Evolutionary conservation across 1,139 yeast genomes (phyloP), one percentile per base, ranked within the genome.

Genomic region (Wickerhamomyces sp.): DNA sequence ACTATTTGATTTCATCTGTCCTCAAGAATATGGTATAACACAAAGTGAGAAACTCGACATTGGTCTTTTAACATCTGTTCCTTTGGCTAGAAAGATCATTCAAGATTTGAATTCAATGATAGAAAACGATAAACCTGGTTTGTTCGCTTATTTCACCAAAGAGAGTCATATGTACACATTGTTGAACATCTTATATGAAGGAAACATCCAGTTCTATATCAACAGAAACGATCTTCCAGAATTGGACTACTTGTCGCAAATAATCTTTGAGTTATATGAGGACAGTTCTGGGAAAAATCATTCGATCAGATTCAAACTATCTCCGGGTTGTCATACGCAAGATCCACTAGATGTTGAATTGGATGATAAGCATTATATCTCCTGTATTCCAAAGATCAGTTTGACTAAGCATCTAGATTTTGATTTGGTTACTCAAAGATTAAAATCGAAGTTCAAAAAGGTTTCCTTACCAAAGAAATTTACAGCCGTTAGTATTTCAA

Each of bases 321-420:
- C 97, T 2, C 98, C 99, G 0, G 99, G 99, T 33, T 94, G 99
- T 66, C 97, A 94, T 65, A 90, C 98, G 0, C 96, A 90, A 60
- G 96, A 93, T 65, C 99, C 99, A 15, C 73, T 94, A 52, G 99
- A 94, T 67, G 96, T 94, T 39, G 96, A 93, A 66, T 73, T 94
- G 41, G 99, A 94, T 66, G 94, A 90, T 43, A 93, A 90, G 64
- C 99, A 94, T 66, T 93, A 94, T 67, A 93, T 94, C 55, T 93
- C 96, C 15, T 93, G 97, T 61, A 94, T 93, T 56, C 96, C 97
- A 36, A 79, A 93, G 58, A 79, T 90, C 46, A 84, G 89, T 44
- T 74, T 94, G 58, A 94, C 99, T 0, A 80, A 96, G 60, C 98
- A 94, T 65, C 73, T 94, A 63, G 99, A 94, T 63, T 81, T 89